Conservation (phyloP, 2,329 filamentous ascomycete species). For the Monosporascus sp. region DNA sequence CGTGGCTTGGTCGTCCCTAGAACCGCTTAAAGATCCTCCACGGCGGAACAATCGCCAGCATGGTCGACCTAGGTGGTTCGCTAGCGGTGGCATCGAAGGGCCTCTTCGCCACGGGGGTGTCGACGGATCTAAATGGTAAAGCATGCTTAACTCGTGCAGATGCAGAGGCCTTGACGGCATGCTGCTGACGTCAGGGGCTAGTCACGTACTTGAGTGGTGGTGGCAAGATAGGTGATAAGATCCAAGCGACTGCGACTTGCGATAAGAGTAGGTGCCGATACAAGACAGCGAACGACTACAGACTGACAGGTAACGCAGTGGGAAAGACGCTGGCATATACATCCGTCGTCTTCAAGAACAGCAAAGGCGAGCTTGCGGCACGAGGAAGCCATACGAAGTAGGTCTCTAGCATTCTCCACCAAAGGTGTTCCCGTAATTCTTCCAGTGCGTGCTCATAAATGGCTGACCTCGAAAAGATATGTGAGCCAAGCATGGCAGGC, state of each 20-base stretch:
- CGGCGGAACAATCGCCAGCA: constrained; percentile 72
- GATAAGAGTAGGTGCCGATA: constrained; percentile 50
- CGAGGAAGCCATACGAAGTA: constrained; percentile 64
- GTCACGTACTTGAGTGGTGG: constrained; percentile 60
- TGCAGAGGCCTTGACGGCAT: background rate
- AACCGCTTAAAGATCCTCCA: constrained; percentile 74
- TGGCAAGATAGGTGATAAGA: constrained; percentile 50
- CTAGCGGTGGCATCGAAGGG: constrained; percentile 61
- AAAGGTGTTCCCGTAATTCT: background rate
- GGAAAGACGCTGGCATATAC: constrained; percentile 62
- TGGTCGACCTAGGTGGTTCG: constrained; percentile 63
- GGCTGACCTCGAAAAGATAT: constrained; percentile 30
- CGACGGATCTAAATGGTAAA: constrained; percentile 58
- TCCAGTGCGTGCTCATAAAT: constrained; percentile 4
- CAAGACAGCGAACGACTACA: background rate
- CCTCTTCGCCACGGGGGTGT: constrained; percentile 57
- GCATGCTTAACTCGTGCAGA: background rate
- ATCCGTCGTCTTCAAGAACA: constrained; percentile 53
- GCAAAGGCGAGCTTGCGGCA: constrained; percentile 54
- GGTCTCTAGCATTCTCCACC: constrained; percentile 11
- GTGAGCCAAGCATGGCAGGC: constrained; percentile 28
- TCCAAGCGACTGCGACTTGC: constrained; percentile 52
- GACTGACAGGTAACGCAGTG: constrained; percentile 33
- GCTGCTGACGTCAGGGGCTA: constrained; percentile 22
- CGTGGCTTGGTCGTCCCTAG: constrained; percentile 32